Evolutionary conservation across 257 asterid genomes (phyloP).

Genomic region (Verbascum thapsus): DNA sequence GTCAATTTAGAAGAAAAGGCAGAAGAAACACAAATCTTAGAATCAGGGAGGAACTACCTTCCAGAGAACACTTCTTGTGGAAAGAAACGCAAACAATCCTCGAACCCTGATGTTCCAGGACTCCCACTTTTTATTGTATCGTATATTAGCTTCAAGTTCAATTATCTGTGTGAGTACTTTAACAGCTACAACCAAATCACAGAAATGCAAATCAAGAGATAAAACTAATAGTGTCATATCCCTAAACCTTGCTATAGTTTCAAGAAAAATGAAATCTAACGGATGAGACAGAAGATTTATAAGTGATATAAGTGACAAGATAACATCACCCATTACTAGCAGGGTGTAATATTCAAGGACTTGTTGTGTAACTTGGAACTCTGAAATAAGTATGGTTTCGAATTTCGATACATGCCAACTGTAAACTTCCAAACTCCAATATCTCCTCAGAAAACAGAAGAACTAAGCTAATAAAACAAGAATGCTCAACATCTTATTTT

Average conservation of each 20-base stretch:
- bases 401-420: conserved; percentile 9
- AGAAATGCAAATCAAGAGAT: conserved; percentile 22
- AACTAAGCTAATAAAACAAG: background rate
- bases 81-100: conserved; percentile 84
- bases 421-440: conserved; percentile 8
- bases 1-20: conserved; percentile 3
- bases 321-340: conserved; percentile 5
- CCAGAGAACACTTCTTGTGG: conserved; percentile 89
- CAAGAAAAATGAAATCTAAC: conserved; percentile 20
- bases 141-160: conserved; percentile 71
- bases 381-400: background rate
- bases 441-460: background rate
- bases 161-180: conserved; percentile 33
- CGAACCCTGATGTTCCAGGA: conserved; percentile 88
- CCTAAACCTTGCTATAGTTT: conserved; percentile 23
- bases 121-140: conserved; percentile 88
- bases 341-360: background rate
- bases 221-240: background rate
- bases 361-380: conserved; percentile 6
- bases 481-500: conserved; percentile 6
- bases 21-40: background rate
- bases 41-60: conserved; percentile 52
- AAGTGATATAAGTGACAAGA: conserved; percentile 6
- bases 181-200: conserved; percentile 23
- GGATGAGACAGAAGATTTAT: conserved; percentile 17